Evolutionary conservation across 495 filamentous ascomycete genomes (phyloP), one percentile per base, ranked within the genome.

Genomic region (Trichoderma asperelloides): DNA sequence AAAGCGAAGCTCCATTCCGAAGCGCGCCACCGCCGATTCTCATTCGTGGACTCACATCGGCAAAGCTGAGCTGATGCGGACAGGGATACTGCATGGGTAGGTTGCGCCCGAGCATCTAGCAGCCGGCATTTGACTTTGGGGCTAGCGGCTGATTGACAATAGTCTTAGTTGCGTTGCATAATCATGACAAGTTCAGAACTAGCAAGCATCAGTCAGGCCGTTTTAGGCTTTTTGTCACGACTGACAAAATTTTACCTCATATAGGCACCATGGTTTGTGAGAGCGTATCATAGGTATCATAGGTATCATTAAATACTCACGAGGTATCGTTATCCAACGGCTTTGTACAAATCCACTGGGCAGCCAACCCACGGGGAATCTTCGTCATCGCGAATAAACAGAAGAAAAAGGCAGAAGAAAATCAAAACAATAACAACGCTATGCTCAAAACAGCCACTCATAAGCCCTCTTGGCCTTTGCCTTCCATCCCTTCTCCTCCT

Each of bases 401-500:
- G n/a, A 11, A 13, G 16, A 15, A 30, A 30, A 60, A 18, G 47
- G 18, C n/a, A 21, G 23, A 51, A 25, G 23, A 51, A 47, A 12
- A n/a, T 2, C 43, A 47, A 1, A 55, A 55, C 18, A 55, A 60
- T 23, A 15, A 21, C 23, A 30, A 28, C 55, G 55, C 55, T 30
- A 60, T 60, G 55, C 23, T 60, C 28, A 60, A 11, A 60, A 30
- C 12, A 60, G 5, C 55, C 55, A 60, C 25, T 5, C 7, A 11
- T 28, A 4, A 60, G 30, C 55, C 2, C 13, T 30, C 55, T 60
- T 60, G 13, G 55, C 55, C 55, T 60, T 60, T 60, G 55, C 55
- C n/a, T 60, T 60, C 55, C 55, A 60, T 15, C 55, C 55, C 55
- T 60, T 60, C 25, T 60, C 55, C 9, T 60, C 51, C 25, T 60